Evolutionary conservation across 352 stramenopile genomes (phyloP).

Genomic region (Phytophthora sojae): DNA sequence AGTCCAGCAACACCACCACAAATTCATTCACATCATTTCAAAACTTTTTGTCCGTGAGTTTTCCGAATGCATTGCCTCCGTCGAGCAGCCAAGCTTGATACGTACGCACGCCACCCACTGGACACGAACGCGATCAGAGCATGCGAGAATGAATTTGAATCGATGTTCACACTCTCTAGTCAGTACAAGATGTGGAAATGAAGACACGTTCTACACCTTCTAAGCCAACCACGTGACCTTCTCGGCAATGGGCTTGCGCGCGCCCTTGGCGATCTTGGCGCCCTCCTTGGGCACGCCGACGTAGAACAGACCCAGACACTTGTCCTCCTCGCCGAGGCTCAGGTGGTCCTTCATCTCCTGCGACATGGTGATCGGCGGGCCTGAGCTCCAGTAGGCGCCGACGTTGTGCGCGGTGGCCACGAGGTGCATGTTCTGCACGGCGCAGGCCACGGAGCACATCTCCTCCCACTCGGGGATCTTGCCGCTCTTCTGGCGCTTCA

Average conservation of each 20-base stretch:
- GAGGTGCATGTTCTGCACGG: constrained; percentile 90
- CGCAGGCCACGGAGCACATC: constrained; percentile 73
- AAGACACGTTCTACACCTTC: background rate
- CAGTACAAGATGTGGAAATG: constrained; percentile 14
- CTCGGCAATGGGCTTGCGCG: constrained; percentile 74
- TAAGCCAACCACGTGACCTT: constrained; percentile 72
- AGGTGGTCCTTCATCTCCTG: constrained; percentile 88
- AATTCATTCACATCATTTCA: background rate
- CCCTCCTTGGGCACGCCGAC: constrained; percentile 69
- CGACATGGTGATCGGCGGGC: constrained; percentile 59
- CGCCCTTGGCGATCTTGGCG: constrained; percentile 54
- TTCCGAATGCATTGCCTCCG: background rate
- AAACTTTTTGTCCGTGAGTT: background rate
- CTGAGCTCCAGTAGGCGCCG: constrained; percentile 90
- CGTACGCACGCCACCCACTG: too few species aligned
- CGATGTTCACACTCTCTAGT: constrained; percentile 12
- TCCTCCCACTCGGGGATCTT: constrained; percentile 86
- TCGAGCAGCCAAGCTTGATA: too few species aligned
- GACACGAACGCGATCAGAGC: background rate
- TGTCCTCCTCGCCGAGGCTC: constrained; percentile 70
- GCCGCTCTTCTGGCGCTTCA: constrained; percentile 88
- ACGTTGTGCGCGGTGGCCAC: constrained; percentile 69
- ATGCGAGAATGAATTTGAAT: constrained; percentile 6
- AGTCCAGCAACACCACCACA: background rate
- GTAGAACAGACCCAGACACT: constrained; percentile 88